phyloP scores from a whole-genome alignment of 352 stramenopile genomes.

The Hyaloperonospora brassicae region DNA sequence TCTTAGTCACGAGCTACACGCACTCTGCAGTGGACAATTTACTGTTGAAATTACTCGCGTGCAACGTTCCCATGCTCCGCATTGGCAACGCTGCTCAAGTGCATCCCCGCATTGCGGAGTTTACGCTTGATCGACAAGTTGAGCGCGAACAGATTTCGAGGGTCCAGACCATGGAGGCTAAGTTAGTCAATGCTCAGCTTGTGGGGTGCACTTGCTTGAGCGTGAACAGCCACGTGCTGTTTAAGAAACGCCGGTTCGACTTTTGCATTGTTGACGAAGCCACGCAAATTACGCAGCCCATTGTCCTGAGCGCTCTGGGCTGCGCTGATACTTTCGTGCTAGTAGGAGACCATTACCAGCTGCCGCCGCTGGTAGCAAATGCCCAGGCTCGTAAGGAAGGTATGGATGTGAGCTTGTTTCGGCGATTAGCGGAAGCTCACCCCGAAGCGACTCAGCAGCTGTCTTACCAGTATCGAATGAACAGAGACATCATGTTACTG shows the following conservation, averaged over 20 bases:
- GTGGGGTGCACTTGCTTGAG: constrained; percentile 74
- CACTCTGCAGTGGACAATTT: constrained; percentile 98
- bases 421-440: constrained; percentile 86
- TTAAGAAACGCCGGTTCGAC: constrained; percentile 89
- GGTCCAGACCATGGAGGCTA: constrained; percentile 39
- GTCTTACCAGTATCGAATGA: constrained; percentile 99
- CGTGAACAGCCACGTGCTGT: constrained; percentile 69
- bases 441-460: constrained; percentile 87
- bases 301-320: constrained; percentile 89
- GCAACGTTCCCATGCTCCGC: constrained; percentile 60
- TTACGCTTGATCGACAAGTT: constrained; percentile 39
- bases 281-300: constrained; percentile 95
- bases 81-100: constrained; percentile 69
- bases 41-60: constrained; percentile 87
- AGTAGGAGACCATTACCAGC: constrained; percentile 97
- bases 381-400: constrained; percentile 78
- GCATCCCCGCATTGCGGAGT: constrained; percentile 52
- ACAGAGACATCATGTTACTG: constrained; percentile 92
- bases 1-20: constrained; percentile 96
- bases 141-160: constrained; percentile 25
- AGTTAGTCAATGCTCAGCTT: constrained; percentile 42
- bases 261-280: constrained; percentile 98
- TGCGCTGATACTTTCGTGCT: constrained; percentile 93
- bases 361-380: constrained; percentile 93
- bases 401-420: constrained; percentile 88